phyloP scores from a whole-genome alignment of 1,284 basidiomycete genomes.

The Microbotryum intermedium region DNA sequence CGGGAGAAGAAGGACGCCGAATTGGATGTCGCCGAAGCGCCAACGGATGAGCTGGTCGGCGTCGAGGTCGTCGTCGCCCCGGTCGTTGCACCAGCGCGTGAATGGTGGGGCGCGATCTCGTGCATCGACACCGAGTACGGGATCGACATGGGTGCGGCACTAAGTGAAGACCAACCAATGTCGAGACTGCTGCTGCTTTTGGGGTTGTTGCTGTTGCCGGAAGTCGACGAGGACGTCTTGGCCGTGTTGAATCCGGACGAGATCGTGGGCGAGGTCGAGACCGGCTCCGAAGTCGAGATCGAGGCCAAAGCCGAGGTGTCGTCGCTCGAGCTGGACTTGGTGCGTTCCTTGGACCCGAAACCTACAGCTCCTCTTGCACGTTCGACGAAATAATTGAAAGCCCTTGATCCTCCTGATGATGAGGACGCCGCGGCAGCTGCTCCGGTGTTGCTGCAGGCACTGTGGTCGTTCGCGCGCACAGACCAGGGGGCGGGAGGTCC shows the following conservation, averaged over 20 bases:
- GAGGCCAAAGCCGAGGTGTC: not conserved
- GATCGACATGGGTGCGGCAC: not conserved
- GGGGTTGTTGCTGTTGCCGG: not conserved
- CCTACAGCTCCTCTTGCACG: conserved; percentile 6
- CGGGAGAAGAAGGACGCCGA: not conserved
- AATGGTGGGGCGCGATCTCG: not conserved
- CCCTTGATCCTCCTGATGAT: not conserved
- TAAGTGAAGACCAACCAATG: not conserved
- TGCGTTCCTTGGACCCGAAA: not conserved
- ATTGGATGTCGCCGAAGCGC: not conserved
- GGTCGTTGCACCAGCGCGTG: not conserved
- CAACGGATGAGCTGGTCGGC: not conserved
- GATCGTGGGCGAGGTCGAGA: not conserved
- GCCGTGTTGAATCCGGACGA: not conserved
- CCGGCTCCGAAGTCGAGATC: not conserved
- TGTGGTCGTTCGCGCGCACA: not conserved
- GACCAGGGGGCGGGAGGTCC: not conserved
- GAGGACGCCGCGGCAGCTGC: too few relatives aligned
- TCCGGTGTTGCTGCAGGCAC: too few relatives aligned
- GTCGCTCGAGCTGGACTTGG: not conserved
- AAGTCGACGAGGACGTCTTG: not conserved
- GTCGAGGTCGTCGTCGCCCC: not conserved
- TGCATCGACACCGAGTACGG: not conserved
- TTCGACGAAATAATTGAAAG: conserved; percentile 6
- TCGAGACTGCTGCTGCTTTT: not conserved